phyloP scores from a whole-genome alignment of 2,329 filamentous ascomycete species.

The Westerdykella sp. region DNA sequence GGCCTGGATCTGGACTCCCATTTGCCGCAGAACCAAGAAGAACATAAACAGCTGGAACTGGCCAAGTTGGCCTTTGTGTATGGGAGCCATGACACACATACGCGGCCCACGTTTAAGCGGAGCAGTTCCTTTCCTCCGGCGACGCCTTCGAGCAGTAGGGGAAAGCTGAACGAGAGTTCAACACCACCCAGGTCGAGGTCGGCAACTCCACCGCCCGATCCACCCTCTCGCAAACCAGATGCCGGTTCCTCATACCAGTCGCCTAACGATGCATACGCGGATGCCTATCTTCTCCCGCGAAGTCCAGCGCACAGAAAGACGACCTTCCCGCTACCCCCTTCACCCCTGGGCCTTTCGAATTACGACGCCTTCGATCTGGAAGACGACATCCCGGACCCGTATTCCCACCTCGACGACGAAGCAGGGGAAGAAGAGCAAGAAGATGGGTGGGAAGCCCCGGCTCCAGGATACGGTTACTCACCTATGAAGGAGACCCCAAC shows the following conservation, averaged over 20 bases:
- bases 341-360: constrained; percentile 38
- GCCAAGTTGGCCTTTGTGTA: constrained; percentile 26
- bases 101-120: constrained; percentile 17
- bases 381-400: constrained; percentile 24
- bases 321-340: constrained; percentile 32
- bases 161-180: constrained; percentile 13
- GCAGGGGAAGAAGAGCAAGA: constrained; percentile 14
- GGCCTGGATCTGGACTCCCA: constrained; percentile 3
- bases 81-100: constrained; percentile 29
- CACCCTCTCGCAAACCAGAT: constrained; percentile 9
- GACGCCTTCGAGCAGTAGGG: constrained; percentile 12
- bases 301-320: constrained; percentile 11
- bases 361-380: constrained; percentile 41
- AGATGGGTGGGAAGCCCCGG: constrained; percentile 3
- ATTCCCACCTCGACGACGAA: constrained; percentile 28
- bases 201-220: constrained; percentile 11
- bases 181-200: constrained; percentile 14
- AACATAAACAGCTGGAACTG: constrained; percentile 26
- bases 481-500: no score
- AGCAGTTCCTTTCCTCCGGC: constrained; percentile 11
- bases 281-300: constrained; percentile 14
- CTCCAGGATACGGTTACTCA: not conserved
- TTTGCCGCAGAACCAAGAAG: constrained; percentile 18
- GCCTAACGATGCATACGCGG: constrained; percentile 30
- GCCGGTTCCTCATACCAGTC: constrained; percentile 13